These are phyloP conservation scores for Tympanopsis confertula DNA, from an alignment of 2,329 filamentous ascomycete species.

Conservation along the genomic window DNA sequence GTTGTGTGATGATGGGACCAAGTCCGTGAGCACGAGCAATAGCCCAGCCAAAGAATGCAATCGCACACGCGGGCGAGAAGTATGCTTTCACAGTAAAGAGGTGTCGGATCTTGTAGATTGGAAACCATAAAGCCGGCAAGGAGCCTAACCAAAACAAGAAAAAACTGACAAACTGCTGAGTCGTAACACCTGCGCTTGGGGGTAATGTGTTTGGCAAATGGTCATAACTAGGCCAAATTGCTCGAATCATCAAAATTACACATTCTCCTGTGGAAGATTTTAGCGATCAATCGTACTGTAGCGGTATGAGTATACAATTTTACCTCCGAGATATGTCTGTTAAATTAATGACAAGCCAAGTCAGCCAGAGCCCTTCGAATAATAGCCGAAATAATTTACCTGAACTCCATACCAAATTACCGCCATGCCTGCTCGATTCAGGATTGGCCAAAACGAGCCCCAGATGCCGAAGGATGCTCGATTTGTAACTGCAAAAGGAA, in stretches of 20 bases:
- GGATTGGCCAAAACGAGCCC: slow-evolving; percentile 29
- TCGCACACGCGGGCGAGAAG: not conserved
- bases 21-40: not conserved
- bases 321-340: too few relatives aligned
- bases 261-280: slow-evolving; percentile 16
- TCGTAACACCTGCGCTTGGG: slow-evolving; percentile 22
- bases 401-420: slow-evolving; percentile 33
- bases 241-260: slow-evolving; percentile 26
- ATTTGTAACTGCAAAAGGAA: slow-evolving; percentile 27
- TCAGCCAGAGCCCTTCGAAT: too few relatives aligned
- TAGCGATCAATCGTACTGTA: too few relatives aligned
- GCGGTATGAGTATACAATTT: slow-evolving; percentile 14
- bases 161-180: slow-evolving; percentile 23
- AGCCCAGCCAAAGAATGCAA: not conserved
- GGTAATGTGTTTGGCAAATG: slow-evolving; percentile 25
- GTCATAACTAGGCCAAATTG: slow-evolving; percentile 26
- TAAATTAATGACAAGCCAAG: too few relatives aligned
- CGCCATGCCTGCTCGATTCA: slow-evolving; percentile 29
- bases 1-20: not conserved
- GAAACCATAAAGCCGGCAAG: slow-evolving; percentile 5
- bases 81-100: not conserved
- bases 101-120: slow-evolving; percentile 8
- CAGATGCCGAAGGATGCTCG: slow-evolving; percentile 29
- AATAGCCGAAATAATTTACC: slow-evolving; percentile 5
- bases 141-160: slow-evolving; percentile 15